These are phyloP conservation scores for Fusarium burgessii DNA, from an alignment of 2,329 filamentous ascomycete species.

Conservation along the genomic window DNA sequence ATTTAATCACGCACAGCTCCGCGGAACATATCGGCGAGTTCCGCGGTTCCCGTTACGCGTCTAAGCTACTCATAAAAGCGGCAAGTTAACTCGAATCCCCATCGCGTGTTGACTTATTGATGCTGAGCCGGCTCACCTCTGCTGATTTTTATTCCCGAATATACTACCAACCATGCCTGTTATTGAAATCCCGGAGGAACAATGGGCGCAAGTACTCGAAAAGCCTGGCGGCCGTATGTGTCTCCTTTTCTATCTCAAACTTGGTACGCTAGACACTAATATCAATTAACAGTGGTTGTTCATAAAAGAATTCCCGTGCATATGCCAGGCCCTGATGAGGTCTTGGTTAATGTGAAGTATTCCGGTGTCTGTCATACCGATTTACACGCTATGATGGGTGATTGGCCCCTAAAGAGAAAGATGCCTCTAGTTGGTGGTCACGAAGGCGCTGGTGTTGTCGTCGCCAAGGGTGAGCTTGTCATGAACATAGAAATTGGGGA, in stretches of 20 bases:
- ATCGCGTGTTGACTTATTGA: too few relatives aligned
- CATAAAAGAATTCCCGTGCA: conserved; percentile 81
- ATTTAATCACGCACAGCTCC: too few relatives aligned
- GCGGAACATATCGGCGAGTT: too few relatives aligned
- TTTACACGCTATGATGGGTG: conserved; percentile 81
- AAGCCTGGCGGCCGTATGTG: conserved; percentile 82
- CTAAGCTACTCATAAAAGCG: too few relatives aligned
- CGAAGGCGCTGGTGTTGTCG: conserved; percentile 84
- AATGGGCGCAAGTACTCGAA: conserved; percentile 93
- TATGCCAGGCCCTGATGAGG: conserved; percentile 86
- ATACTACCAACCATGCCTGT: too few relatives aligned
- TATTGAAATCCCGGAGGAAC: conserved; percentile 76
- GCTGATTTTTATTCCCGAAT: too few relatives aligned
- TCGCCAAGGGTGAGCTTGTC: conserved; percentile 82
- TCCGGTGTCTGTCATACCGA: conserved; percentile 93
- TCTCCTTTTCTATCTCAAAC: too few relatives aligned
- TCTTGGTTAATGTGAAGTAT: conserved; percentile 91
- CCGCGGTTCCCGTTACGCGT: too few relatives aligned
- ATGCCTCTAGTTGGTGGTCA: conserved; percentile 87
- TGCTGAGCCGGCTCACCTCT: too few relatives aligned
- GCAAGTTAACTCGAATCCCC: too few relatives aligned
- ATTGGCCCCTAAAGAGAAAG: conserved; percentile 89
- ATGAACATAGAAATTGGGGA: conserved; percentile 84
- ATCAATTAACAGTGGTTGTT: too few relatives aligned
- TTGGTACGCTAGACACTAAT: too few relatives aligned